Evolutionary conservation across 2,329 filamentous ascomycete genomes (phyloP), one percentile per base, ranked within the genome.

Genomic region (Fusarium nurragi): DNA sequence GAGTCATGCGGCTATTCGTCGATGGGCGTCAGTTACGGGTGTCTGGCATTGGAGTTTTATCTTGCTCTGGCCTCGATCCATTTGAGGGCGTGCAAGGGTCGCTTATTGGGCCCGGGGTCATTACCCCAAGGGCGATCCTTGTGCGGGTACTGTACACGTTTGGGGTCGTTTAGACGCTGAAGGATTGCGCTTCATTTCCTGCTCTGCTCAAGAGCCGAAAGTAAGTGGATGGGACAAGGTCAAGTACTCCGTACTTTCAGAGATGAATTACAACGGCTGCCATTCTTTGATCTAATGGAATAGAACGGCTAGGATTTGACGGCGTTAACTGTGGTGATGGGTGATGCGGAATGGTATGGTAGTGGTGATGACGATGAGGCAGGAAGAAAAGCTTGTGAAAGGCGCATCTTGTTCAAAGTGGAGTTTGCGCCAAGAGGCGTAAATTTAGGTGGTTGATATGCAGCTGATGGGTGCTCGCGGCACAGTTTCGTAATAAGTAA

Each of bases 1-100:
- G 62, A 67, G 64, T 67, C 59, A 64, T 58, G 64, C 64, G 54
- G 60, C 55, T 60, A 60, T 13, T 26, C 25, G 19, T 43, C 47
- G 58, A 38, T 16, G 64, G 64, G 64, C 64, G 64, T 61, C 50
- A 67, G 64, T 67, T 64, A 67, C 64, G 60, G 64, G 64, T 51
- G 54, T 39, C 44, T 25, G 28, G 54, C 58, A 59, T 34, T 30
- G 28, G 37, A 60, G 41, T 38, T 47, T 60, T 37, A 49, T 56
- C 37, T 60, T 26, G 37, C 11, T 60, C 49, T 41, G 45, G 57
- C 25, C 46, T 36, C 47, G 45, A 60, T 60, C 26, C 47, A 48
- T 55, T 37, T 38, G 37, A 32, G 34, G 32, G 25, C 18, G 34
- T 47, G 34, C 36, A 61, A 30, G 56, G 57, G 48, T 65, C 46